Percentiles rank a stretch among this genome's conserved stretches.
phyloP scores from a whole-genome alignment of 2,329 filamentous ascomycete species.

The Venturia oleaginea region DNA sequence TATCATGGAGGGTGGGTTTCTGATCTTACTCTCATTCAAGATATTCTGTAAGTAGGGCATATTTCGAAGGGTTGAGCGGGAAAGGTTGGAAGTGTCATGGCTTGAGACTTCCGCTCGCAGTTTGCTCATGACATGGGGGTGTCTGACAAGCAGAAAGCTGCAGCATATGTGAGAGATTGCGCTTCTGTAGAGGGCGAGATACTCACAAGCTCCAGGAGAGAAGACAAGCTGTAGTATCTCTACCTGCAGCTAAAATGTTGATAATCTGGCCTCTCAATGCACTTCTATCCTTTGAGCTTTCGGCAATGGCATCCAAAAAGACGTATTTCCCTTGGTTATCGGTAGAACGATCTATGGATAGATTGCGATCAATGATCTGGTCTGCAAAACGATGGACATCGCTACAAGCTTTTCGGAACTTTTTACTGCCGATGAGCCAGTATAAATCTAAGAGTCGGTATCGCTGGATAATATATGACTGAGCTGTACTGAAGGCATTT shows the following conservation, averaged over 20 bases:
- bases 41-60: conserved; percentile 74
- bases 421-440: conserved; percentile 49
- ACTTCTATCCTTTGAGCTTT: conserved; percentile 58
- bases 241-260: conserved; percentile 71
- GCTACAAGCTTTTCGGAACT: conserved; percentile 56
- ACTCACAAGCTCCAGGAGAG: conserved; percentile 69
- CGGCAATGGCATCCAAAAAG: conserved; percentile 77
- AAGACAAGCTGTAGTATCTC: conserved; percentile 78
- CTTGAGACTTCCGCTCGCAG: conserved; percentile 61
- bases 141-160: conserved; percentile 50
- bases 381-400: conserved; percentile 68
- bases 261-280: conserved; percentile 79
- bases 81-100: conserved; percentile 36
- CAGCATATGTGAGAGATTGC: conserved; percentile 17
- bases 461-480: conserved; percentile 50
- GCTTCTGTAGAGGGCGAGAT: background rate
- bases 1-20: background rate
- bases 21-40: conserved; percentile 46
- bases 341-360: conserved; percentile 60
- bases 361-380: conserved; percentile 65
- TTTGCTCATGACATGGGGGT: conserved; percentile 57
- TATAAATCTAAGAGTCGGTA: conserved; percentile 54
- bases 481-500: conserved; percentile 69
- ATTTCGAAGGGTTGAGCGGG: conserved; percentile 60
- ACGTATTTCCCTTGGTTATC: conserved; percentile 67